phyloP scores from a whole-genome alignment of 2,329 filamentous ascomycete genomes.

The Fusarium anguioides region DNA sequence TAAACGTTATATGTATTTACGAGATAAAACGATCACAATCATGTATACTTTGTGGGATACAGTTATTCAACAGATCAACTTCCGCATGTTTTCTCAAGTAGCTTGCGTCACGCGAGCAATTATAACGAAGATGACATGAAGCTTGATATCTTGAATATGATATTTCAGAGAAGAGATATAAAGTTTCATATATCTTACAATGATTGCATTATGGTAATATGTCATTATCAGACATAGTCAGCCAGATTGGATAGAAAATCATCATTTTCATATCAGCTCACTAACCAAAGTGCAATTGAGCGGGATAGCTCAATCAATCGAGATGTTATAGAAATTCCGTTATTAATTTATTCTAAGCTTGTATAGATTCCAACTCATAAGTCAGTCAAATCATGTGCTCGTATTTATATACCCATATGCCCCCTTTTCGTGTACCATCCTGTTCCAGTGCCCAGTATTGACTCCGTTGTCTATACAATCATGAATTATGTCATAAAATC shows the following conservation, averaged over 20 bases:
- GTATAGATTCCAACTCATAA: not conserved
- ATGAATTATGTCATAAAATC: not conserved
- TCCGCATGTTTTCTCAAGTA: not conserved
- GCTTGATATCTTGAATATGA: not conserved
- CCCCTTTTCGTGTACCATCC: not conserved
- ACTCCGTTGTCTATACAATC: constrained; percentile 12
- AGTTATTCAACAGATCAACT: not conserved
- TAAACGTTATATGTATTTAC: not conserved
- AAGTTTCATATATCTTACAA: not conserved
- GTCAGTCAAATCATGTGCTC: not conserved
- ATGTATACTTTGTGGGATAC: not conserved
- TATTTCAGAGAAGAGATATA: not conserved
- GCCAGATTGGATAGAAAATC: no score
- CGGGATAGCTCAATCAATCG: not conserved
- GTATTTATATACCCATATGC: constrained; percentile 5
- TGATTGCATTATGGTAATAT: not conserved
- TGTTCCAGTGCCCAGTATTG: not conserved
- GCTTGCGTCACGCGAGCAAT: not conserved
- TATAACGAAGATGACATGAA: not conserved
- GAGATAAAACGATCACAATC: not conserved
- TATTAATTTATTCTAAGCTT: not conserved
- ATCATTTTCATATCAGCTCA: not conserved
- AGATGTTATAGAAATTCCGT: not conserved
- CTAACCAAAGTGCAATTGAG: not conserved
- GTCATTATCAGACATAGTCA: no score